Evolutionary conservation across 1,139 yeast genomes (phyloP).

Genomic region (Geotrichum europaeum): DNA sequence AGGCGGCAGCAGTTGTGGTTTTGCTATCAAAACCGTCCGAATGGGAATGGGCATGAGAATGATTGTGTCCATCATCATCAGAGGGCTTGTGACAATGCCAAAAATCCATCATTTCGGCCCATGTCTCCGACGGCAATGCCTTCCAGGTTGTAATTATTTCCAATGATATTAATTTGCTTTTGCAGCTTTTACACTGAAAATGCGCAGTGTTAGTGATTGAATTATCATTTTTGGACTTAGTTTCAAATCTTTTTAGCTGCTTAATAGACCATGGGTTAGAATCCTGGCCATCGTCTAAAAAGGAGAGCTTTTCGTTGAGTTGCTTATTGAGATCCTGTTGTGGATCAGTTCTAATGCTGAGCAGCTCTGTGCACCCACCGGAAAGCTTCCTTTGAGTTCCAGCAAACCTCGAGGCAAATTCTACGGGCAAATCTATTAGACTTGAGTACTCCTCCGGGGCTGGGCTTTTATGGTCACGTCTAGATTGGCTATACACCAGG

Average conservation of each 20-base stretch:
- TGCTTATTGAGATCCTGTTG: background rate
- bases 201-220: background rate
- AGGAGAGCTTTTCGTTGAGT: slow-evolving; percentile 3
- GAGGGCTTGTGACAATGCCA: slow-evolving; percentile 97
- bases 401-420: slow-evolving; percentile 3
- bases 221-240: background rate
- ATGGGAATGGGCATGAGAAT: background rate
- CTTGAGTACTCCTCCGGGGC: background rate
- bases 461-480: background rate
- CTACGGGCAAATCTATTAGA: slow-evolving; percentile 4
- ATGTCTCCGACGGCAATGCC: slow-evolving; percentile 84
- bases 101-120: slow-evolving; percentile 95
- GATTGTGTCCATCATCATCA: slow-evolving; percentile 28
- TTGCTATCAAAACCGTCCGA: background rate
- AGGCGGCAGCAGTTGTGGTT: background rate
- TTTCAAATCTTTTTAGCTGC: background rate
- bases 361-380: background rate
- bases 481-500: background rate
- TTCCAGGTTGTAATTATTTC: slow-evolving; percentile 26
- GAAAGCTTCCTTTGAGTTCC: slow-evolving; percentile 1
- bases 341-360: slow-evolving; percentile 7
- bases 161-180: background rate
- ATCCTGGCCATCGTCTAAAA: slow-evolving; percentile 7
- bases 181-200: slow-evolving; percentile 6
- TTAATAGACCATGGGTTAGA: slow-evolving; percentile 8